Base-by-base conservation (phyloP, 2,329 filamentous ascomycete species). In the Colletotrichum musicola region DNA sequence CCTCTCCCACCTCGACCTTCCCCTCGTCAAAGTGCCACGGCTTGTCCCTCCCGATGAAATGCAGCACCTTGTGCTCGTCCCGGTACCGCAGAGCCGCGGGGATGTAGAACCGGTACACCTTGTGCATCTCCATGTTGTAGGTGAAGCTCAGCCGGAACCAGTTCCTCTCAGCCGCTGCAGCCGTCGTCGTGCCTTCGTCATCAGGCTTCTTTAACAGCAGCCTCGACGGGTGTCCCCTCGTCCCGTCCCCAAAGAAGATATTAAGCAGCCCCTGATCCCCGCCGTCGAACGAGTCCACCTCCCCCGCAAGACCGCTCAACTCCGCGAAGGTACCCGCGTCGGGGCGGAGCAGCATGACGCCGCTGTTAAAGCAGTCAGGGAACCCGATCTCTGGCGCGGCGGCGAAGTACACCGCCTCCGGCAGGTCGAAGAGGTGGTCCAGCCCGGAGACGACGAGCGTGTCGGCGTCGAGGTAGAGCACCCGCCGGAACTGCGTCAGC, bases 371-470 rank as follows among this genome's bases (percentile, higher is more conserved):
- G 72, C 87, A 88, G 80, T 93, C 90, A 13, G 90, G 90, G 89
- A 90, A 93, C 67, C 90, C 90, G 71, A 92, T 86, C 74, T 93
- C 90, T 10, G 90, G 89, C 5, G 85, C 88, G 5, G 90, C 73
- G 14, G 73, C 72, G 50, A 74, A 71, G 25, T 42, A 18, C 13
- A 72, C 58, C 10, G 85, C 83, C 1, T 81, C 75, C 0, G 91
- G 91, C 1, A 92, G 81, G 44, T 91, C 84, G 79, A 94, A 94
- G 0, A 93, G 83, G 64, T 93, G 90, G 73, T 94, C 92, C 82
- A 93, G 86, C 27, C 83, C 79, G 65, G 89, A 82, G 5, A 92
- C 82, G 4, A 93, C 79, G 1, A 87, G 86, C 27, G 88, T 83
- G 74, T 93, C 91, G 10, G 89, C 90, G 76, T 93, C 83, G 1